Conservation (phyloP, 768 basidiomycete genomes). For the Mycena kentingensis region DNA sequence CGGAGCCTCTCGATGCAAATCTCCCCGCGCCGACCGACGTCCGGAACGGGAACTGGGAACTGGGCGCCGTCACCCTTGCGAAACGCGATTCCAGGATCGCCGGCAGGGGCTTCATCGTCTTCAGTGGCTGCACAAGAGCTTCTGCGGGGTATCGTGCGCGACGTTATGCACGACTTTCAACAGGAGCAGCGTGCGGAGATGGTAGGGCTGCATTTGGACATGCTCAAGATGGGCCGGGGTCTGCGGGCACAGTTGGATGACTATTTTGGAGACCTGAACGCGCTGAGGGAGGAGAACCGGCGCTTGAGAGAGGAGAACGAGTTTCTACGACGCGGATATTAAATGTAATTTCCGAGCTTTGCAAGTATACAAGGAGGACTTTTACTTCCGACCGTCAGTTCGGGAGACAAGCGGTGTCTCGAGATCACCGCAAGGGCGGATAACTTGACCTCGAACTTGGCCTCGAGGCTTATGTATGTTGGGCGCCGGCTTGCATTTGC, state of each 20-base stretch:
- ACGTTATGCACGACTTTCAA: constrained; percentile 75
- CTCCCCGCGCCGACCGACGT: constrained; percentile 52
- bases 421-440: too few species aligned
- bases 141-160: constrained; percentile 63
- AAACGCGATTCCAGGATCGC: constrained; percentile 33
- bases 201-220: constrained; percentile 72
- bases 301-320: constrained; percentile 69
- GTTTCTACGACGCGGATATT: constrained; percentile 49
- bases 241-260: constrained; percentile 63
- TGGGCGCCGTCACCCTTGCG: constrained; percentile 46
- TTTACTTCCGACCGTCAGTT: too few species aligned
- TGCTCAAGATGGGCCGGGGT: constrained; percentile 71
- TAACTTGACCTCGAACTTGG: too few species aligned
- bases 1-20: constrained; percentile 55
- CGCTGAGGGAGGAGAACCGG: constrained; percentile 68
- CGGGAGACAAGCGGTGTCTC: too few species aligned
- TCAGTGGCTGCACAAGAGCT: constrained; percentile 61
- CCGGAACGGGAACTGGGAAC: constrained; percentile 18
- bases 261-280: constrained; percentile 58
- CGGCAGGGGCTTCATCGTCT: constrained; percentile 26
- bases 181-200: constrained; percentile 71
- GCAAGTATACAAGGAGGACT: too few species aligned
- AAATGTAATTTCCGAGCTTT: constrained; percentile 1
- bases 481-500: constrained; percentile 18
- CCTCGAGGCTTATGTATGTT: constrained; percentile 24